Percentiles rank a stretch among this genome's conserved stretches.
These are phyloP conservation scores for Silybum marianum DNA, from an alignment of 129 eudicot genomes.

Conservation along the genomic window DNA sequence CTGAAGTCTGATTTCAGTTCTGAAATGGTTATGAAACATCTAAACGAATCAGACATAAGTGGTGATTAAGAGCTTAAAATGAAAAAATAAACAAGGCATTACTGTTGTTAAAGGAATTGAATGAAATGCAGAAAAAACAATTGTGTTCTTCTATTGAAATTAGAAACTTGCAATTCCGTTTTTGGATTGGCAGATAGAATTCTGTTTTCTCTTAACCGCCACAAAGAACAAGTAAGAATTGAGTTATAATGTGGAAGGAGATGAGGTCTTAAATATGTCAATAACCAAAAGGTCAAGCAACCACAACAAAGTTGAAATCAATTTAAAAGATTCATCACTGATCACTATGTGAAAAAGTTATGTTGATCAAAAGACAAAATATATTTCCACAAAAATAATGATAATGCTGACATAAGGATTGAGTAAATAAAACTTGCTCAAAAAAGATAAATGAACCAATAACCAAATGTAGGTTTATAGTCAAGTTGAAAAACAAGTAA, in stretches of 20 bases:
- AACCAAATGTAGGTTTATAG: background rate
- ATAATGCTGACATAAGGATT: background rate
- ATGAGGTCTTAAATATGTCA: background rate
- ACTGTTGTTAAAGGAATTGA: background rate
- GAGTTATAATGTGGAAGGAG: background rate
- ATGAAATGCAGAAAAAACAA: background rate
- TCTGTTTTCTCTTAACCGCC: background rate
- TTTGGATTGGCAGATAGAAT: slow-evolving; percentile 12
- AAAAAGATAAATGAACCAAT: background rate
- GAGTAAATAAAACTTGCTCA: background rate
- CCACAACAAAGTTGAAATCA: background rate
- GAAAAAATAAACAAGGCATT: background rate
- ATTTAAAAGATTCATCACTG: background rate
- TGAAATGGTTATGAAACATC: too few relatives aligned
- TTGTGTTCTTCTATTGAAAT: background rate
- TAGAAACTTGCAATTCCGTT: background rate
- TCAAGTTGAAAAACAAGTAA: background rate
- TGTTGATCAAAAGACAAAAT: background rate
- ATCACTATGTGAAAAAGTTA: background rate
- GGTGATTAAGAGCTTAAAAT: too few relatives aligned
- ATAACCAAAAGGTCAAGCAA: background rate
- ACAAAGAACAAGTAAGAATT: background rate
- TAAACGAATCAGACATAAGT: too few relatives aligned
- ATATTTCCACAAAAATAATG: background rate
- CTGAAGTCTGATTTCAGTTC: too few relatives aligned